phyloP scores from a whole-genome alignment of 257 asterid species.

The Fraxinus pennsylvanica region DNA sequence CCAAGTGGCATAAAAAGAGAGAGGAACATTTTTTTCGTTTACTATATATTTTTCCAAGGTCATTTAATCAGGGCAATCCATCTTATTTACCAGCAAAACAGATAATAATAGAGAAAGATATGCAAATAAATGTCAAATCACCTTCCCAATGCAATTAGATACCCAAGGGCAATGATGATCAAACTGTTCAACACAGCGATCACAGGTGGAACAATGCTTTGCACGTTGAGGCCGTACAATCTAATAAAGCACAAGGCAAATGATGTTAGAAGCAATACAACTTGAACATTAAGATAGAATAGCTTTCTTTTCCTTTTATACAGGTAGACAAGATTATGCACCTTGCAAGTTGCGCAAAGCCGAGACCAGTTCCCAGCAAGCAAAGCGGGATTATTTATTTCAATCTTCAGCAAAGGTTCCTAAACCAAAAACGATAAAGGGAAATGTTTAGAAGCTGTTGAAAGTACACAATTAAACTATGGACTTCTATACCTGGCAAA shows the following conservation, averaged over 20 bases:
- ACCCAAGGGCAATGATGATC: conserved; percentile 99
- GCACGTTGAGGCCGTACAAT: conserved; percentile 99
- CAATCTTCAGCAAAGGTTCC: conserved; percentile 91
- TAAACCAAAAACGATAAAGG: conserved; percentile 29
- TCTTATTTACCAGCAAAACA: background rate
- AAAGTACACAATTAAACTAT: background rate
- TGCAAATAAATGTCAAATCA: conserved; percentile 27
- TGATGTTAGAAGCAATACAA: conserved; percentile 15
- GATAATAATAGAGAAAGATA: background rate
- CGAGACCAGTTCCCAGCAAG: conserved; percentile 96
- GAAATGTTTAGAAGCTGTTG: conserved; percentile 4
- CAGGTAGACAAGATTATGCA: conserved; percentile 24
- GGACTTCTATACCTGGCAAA: background rate
- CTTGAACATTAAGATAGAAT: conserved; percentile 4
- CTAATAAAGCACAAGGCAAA: conserved; percentile 45
- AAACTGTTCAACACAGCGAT: conserved; percentile 98
- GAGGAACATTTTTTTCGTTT: background rate
- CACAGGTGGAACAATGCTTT: conserved; percentile 98
- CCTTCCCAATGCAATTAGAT: conserved; percentile 99
- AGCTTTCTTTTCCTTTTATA: conserved; percentile 9
- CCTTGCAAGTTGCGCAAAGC: conserved; percentile 99
- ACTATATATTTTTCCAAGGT: conserved; percentile 2
- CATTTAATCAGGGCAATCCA: background rate
- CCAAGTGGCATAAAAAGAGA: conserved; percentile 5
- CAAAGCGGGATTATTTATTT: conserved; percentile 84